Base-by-base conservation (phyloP, 2,329 filamentous ascomycete genomes). In the Diplodia mutila region DNA sequence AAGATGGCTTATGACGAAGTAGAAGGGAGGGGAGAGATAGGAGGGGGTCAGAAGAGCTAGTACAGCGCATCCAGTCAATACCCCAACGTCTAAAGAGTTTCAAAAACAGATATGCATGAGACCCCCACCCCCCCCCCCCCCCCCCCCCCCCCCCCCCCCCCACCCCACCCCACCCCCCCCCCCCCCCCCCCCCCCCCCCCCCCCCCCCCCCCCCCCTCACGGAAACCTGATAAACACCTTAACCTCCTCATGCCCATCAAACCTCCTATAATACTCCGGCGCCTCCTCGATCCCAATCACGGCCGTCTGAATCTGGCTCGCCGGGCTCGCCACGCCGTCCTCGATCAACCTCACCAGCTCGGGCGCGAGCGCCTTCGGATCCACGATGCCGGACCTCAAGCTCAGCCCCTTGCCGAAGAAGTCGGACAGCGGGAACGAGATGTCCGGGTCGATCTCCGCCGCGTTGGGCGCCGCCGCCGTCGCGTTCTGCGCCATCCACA, bases 211-310 rank as follows among this genome's bases (percentile, higher is more conserved):
- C 29, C 3, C 4, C 39, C 4, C 73, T 59, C 29, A 55, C 9
- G 52, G 52, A 55, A 57, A 57, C 68, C 69, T 21, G 68, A 74
- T 73, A 9, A 72, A 65, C 29, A 74, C 71, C 68, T 75, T 75
- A 4, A 61, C 70, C 67, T 74, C 73, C 27, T 69, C 18, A 5
- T 69, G 53, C 52, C 68, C 27, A 21, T 67, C 55, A 27, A 73
- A 73, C 12, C 69, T 12, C 34, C 21, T 23, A 52, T 72, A 75
- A 16, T 61, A 68, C 65, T 72, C 70, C 2, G 71, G 69, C 18
- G 69, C 72, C 25, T 74, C 67, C 42, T 73, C 71, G 27, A 73
- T 71, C 27, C 65, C 67, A 21, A 73, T 71, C 2, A 54, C 53
- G 21, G 34, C 68, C 23, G 49, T 71, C 16, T 71, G 66, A 29